Conservation (phyloP, 2,329 filamentous ascomycete genomes). For the Fusarium albosuccineum region DNA sequence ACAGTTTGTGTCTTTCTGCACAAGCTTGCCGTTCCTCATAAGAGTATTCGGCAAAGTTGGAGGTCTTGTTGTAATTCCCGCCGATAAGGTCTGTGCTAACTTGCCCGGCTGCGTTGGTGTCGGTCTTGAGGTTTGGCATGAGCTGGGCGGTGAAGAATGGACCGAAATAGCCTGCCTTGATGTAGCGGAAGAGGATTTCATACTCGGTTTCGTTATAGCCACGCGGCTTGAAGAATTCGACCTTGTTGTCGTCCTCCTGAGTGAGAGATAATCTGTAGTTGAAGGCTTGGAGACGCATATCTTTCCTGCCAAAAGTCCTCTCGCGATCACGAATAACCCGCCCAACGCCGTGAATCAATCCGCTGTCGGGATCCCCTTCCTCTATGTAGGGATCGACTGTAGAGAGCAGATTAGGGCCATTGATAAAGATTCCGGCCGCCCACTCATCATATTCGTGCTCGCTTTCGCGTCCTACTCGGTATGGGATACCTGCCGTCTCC, state of each 20-base stretch:
- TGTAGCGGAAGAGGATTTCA: constrained; percentile 35
- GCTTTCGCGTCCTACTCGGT: constrained; percentile 34
- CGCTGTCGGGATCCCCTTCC: constrained; percentile 25
- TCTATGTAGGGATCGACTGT: constrained; percentile 29
- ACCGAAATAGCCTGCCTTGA: constrained; percentile 28
- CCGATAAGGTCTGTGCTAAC: constrained; percentile 19
- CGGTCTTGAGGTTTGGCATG: constrained; percentile 25
- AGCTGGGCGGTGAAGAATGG: constrained; percentile 17
- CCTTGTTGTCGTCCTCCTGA: constrained; percentile 12
- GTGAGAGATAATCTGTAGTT: constrained; percentile 39
- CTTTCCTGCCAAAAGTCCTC: constrained; percentile 9
- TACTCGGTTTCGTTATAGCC: constrained; percentile 35
- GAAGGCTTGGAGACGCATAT: constrained; percentile 35
- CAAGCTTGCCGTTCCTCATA: constrained; percentile 1
- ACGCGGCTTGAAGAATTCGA: constrained; percentile 31
- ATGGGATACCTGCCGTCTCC: constrained; percentile 35
- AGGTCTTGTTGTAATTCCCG: constrained; percentile 1
- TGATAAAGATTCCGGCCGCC: constrained; percentile 28
- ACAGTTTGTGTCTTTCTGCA: constrained; percentile 2
- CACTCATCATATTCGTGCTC: constrained; percentile 27
- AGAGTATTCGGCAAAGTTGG: constrained; percentile 14
- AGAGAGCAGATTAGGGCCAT: constrained; percentile 9
- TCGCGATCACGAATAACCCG: constrained; percentile 18
- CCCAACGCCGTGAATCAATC: constrained; percentile 26
- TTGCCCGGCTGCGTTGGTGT: constrained; percentile 17